These are phyloP conservation scores for Termitomyces sp. DNA, from an alignment of 768 basidiomycete species.

Conservation along the genomic window DNA sequence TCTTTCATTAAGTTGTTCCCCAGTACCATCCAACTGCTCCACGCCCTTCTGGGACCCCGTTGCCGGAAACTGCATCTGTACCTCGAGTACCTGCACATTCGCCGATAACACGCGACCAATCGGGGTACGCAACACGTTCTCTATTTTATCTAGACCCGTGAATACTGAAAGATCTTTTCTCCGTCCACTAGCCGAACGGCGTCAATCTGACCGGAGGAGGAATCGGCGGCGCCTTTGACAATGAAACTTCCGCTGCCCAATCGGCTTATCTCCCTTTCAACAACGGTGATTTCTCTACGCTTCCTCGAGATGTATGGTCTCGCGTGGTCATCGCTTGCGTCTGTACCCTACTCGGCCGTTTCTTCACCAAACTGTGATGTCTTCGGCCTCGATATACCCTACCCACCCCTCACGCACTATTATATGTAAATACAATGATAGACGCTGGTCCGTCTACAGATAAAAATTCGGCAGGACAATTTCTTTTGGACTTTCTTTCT, in stretches of 20 bases:
- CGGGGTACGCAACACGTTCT: constrained; percentile 39
- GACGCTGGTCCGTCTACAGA: not conserved
- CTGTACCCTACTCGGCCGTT: constrained; percentile 32
- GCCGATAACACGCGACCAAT: constrained; percentile 58
- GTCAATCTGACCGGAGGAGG: constrained; percentile 65
- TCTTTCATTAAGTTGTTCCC: not conserved
- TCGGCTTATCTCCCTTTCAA: constrained; percentile 46
- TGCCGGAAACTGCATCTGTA: constrained; percentile 58
- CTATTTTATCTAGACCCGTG: not conserved
- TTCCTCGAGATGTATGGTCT: constrained; percentile 28
- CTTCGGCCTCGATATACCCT: not conserved
- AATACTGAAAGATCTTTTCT: not conserved
- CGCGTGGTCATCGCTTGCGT: constrained; percentile 30
- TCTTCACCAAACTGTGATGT: constrained; percentile 13
- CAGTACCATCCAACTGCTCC: constrained; percentile 70
- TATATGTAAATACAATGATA: not conserved
- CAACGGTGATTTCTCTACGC: constrained; percentile 25
- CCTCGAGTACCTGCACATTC: constrained; percentile 51
- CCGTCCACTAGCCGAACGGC: constrained; percentile 50
- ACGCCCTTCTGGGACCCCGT: constrained; percentile 83
- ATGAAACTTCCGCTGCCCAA: constrained; percentile 18
- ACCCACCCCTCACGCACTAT: not conserved
- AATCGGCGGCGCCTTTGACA: constrained; percentile 30
- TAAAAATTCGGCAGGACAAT: not conserved
- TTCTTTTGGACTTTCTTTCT: constrained; percentile 4